Conservation (phyloP, 208 protist species). For the Trypanosoma grayi region DNA sequence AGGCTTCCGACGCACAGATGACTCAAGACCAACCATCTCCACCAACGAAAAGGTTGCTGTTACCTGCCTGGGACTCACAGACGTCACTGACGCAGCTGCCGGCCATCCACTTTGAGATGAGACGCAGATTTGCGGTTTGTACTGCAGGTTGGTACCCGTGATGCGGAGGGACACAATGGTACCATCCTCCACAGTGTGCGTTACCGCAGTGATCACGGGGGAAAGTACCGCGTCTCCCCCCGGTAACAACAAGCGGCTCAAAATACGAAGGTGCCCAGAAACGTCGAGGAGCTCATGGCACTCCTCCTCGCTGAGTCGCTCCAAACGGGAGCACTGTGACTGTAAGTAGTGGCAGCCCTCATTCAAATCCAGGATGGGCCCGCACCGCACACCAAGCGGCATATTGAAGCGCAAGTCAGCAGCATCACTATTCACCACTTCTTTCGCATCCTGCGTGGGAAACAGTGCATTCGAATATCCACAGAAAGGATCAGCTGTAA, state of each 20-base stretch:
- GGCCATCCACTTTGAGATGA: slow-evolving; percentile 8
- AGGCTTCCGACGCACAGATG: slow-evolving; percentile 1
- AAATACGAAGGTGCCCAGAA: slow-evolving; percentile 21
- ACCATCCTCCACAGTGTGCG: slow-evolving; percentile 26
- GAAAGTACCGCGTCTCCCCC: slow-evolving; percentile 15
- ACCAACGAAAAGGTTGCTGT: slow-evolving; percentile 23
- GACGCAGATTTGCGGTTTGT: slow-evolving; percentile 29
- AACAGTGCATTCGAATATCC: not conserved
- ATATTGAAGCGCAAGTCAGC: slow-evolving; percentile 9
- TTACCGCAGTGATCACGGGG: slow-evolving; percentile 28
- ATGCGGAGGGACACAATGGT: slow-evolving; percentile 29
- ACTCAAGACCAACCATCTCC: slow-evolving; percentile 13
- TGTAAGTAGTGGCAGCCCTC: slow-evolving; percentile 1
- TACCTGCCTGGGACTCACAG: slow-evolving; percentile 3
- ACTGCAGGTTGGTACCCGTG: slow-evolving; percentile 43
- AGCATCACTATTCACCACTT: not conserved
- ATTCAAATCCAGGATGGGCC: slow-evolving; percentile 10
- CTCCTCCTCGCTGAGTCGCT: slow-evolving; percentile 15
- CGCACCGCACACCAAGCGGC: slow-evolving; percentile 29
- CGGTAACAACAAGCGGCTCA: slow-evolving; percentile 17
- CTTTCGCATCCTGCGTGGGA: not conserved
- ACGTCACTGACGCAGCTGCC: not conserved
- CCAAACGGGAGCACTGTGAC: slow-evolving; percentile 15
- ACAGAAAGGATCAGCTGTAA: slow-evolving; percentile 1
- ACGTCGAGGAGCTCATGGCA: slow-evolving; percentile 22